A percentile compares a stretch with the other conserved stretches of the same genome.
These are phyloP conservation scores for Aquilaria malaccensis DNA, from an alignment of 345 rosid genomes.

Conservation along the genomic window DNA sequence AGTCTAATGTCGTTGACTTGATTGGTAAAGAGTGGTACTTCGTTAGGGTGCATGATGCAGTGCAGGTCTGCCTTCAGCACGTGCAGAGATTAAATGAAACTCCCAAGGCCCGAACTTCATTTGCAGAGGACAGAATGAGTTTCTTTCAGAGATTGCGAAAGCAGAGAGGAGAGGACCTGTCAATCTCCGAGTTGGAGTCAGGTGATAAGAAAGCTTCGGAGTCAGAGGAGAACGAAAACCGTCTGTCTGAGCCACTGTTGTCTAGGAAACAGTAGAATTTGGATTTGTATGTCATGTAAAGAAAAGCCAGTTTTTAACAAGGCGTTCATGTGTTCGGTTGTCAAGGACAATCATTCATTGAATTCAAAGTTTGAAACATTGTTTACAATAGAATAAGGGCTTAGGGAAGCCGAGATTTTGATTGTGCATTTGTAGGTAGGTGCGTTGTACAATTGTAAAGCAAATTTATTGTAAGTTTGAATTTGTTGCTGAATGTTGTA, in stretches of 20 bases:
- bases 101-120: conserved; percentile 18
- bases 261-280: conserved; percentile 20
- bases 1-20: conserved; percentile 64
- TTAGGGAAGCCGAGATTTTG: too few species aligned
- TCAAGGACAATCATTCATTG: too few species aligned
- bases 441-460: not conserved
- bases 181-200: conserved; percentile 43
- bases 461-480: not conserved
- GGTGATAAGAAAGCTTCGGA: conserved; percentile 20
- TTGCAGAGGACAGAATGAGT: conserved; percentile 28
- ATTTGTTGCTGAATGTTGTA: too few species aligned
- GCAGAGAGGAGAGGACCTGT: conserved; percentile 34
- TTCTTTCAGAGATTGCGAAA: conserved; percentile 38
- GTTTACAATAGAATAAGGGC: too few species aligned
- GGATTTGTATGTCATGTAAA: not conserved
- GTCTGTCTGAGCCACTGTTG: conserved; percentile 58
- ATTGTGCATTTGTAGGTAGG: not conserved
- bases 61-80: conserved; percentile 85
- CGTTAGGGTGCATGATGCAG: conserved; percentile 92
- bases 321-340: not conserved
- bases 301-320: conserved; percentile 10
- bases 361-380: too few species aligned
- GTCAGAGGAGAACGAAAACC: conserved; percentile 16
- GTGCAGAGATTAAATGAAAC: conserved; percentile 48
- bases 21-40: conserved; percentile 95